These are phyloP conservation scores for Trametes versicolor DNA, from an alignment of 1,284 basidiomycete genomes.

Conservation along the genomic window DNA sequence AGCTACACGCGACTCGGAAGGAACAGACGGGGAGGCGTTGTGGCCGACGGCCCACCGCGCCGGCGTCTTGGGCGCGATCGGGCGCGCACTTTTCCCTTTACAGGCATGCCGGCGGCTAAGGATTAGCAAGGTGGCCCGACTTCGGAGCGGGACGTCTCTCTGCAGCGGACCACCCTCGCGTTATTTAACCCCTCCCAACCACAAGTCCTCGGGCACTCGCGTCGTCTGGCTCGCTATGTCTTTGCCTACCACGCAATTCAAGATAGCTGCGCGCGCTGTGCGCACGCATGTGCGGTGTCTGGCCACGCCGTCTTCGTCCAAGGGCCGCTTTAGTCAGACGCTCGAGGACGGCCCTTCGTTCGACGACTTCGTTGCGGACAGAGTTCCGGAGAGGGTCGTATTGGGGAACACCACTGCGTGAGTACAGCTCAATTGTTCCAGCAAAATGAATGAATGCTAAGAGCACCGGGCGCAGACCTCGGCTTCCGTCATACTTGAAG, in stretches of 20 bases:
- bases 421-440: conserved; percentile 38
- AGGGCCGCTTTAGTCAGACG: conserved; percentile 60
- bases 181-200: neutral
- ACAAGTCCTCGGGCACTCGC: neutral
- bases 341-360: conserved; percentile 82
- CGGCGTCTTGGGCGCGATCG: conserved; percentile 27
- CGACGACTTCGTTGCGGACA: conserved; percentile 86
- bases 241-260: conserved; percentile 22
- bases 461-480: conserved; percentile 63
- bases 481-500: conserved; percentile 93
- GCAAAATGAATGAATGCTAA: neutral
- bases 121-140: conserved; percentile 15
- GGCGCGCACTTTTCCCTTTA: conserved; percentile 15
- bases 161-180: conserved; percentile 8
- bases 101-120: conserved; percentile 29
- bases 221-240: conserved; percentile 21
- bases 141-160: neutral
- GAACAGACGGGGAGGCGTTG: conserved; percentile 21
- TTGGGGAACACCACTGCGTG: conserved; percentile 85
- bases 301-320: conserved; percentile 65
- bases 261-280: conserved; percentile 31
- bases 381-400: conserved; percentile 70
- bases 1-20: conserved; percentile 11
- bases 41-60: conserved; percentile 30
- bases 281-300: conserved; percentile 52